Base-by-base conservation (phyloP, 2,329 filamentous ascomycete genomes). In the Verticillium klebahnii region DNA sequence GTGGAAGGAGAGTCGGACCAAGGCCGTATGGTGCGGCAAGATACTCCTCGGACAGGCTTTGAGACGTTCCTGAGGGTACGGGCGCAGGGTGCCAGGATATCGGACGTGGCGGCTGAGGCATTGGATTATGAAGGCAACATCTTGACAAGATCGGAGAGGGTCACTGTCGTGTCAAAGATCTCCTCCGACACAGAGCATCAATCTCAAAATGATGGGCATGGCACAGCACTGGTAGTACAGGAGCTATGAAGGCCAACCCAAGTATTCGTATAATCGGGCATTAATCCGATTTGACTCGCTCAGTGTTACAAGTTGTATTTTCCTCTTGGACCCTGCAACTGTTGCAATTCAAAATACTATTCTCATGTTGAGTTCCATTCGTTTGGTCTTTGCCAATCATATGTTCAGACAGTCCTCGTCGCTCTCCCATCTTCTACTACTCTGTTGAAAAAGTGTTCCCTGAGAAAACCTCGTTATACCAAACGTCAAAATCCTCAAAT, bases 1-100 rank as follows among this genome's bases (percentile, higher is more conserved):
- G 62, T 62, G 68, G 67, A 2, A 67, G 64, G 29, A 36, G 60
- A 8, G 15, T 58, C 37, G 60, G 52, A 15, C 55, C 54, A 23
- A 58, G 57, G 23, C 7, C 39, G 17, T 58, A 60, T 25, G 54
- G 59, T 7, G 64, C 59, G 39, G 2, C 45, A 25, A 23, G 59
- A 65, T 37, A 32, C 57, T 8, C 39, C 36, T 37, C 58, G 62
- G 5, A 61, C 52, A 5, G 60, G 60, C 14, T 66, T 65, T 19
- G 62, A 65, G 60, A 65, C 63, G n/a, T 40, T 12, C 29, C 40
- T 62, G 34, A 36, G 17, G 23, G 23, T 50, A 3, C 3, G 1
- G 7, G 11, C 45, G 4, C n/a, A n/a, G 11, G 9, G 19, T 19
- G 45, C 45, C n/a, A 23, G 8, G n/a, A 50, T 50, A 3, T 50